Evolutionary conservation across 2,329 filamentous ascomycete genomes (phyloP), one percentile per base, ranked within the genome.

Genomic region (Fusarium heterosporum): DNA sequence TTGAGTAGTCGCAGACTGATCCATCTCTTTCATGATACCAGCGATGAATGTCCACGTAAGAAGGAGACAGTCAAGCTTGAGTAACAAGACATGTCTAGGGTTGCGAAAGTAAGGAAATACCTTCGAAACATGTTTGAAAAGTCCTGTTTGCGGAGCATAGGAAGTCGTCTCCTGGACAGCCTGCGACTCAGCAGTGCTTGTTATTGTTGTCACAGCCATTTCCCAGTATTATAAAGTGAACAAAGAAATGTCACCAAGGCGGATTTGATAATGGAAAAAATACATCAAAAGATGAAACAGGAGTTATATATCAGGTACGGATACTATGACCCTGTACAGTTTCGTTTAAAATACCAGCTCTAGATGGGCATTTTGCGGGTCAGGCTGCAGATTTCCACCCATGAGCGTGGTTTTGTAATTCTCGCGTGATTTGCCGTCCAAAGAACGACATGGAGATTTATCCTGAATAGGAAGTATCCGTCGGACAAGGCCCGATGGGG

Each of bases 11-110:
- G 76, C 76, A 4, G 74, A 76, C 55, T 78, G 77, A 38, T 78
- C 76, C 75, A 78, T 76, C 43, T 78, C 77, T 39, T 78, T 78
- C 64, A 78, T 68, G 13, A 78, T 64, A 4, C 77, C 77, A 8
- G 77, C 77, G 3, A 78, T 56, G 39, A 79, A 79, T 6, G 76
- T 74, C 78, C 78, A 79, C 5, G 73, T 64, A 19, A 78, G 62
- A 17, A 78, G 72, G n/a, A 78, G 66, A 17, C 75, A 68, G 40
- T 78, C 76, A 29, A 78, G 70, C 41, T 78, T 78, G 65, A 78
- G 73, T 6, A 78, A 65, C 7, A 78, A 64, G 4, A 77, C 75
- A 69, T 78, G 72, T n/a, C 72, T 64, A 2, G 76, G 71, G 22
- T 77, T 59, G 32, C 72, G 69, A 25, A 78, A 78, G 16, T 72